A percentile compares a stretch with the other conserved stretches of the same genome.
Conservation (phyloP, 176 grass and related monocot genomes). For the Musa itinerans region DNA sequence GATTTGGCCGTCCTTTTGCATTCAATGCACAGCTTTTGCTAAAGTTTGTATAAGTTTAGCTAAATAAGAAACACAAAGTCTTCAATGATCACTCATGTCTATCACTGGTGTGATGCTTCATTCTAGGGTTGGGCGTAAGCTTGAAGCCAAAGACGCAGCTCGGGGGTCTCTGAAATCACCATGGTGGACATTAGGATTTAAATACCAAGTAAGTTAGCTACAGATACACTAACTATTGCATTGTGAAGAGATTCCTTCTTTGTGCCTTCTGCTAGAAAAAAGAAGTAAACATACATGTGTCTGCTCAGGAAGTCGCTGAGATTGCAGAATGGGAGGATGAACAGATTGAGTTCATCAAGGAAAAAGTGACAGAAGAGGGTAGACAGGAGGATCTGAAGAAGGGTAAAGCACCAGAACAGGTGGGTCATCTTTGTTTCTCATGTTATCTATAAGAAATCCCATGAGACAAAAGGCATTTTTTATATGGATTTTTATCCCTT, state of each 20-base stretch:
- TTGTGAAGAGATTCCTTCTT: not conserved
- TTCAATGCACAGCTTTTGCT: constrained; percentile 68
- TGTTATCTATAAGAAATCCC: not conserved
- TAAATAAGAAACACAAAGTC: not conserved
- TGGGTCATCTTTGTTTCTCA: not conserved
- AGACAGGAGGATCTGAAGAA: constrained; percentile 80
- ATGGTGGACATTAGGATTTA: constrained; percentile 93
- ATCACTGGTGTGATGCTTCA: constrained; percentile 4
- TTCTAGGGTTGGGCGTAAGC: constrained; percentile 62
- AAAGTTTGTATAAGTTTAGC: constrained; percentile 39
- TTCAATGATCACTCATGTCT: not conserved
- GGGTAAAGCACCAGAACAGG: constrained; percentile 92
- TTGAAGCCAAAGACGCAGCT: constrained; percentile 86
- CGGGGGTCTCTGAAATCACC: constrained; percentile 83
- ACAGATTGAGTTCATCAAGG: constrained; percentile 86
- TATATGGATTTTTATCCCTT: not conserved
- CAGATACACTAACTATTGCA: not conserved
- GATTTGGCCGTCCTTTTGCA: constrained; percentile 88
- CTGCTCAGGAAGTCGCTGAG: constrained; percentile 72
- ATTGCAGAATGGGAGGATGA: constrained; percentile 96
- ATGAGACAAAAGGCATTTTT: not conserved
- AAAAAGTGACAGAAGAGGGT: constrained; percentile 78
- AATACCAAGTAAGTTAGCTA: constrained; percentile 56
- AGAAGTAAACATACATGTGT: not conserved
- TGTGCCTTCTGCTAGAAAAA: not conserved